phyloP scores from a whole-genome alignment of 148 eudicot species.

The Vaccinium vitisidaea region DNA sequence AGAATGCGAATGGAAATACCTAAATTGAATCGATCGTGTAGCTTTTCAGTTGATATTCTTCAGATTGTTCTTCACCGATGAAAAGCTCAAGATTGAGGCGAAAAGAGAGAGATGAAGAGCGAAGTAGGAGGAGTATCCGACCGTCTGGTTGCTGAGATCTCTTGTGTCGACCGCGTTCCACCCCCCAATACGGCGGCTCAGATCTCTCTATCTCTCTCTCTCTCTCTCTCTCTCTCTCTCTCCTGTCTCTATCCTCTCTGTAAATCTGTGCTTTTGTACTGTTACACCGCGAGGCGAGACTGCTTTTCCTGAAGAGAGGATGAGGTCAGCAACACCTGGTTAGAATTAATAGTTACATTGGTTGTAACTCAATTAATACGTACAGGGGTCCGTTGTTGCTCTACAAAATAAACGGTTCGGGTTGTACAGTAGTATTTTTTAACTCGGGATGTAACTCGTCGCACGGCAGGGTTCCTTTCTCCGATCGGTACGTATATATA shows the following conservation, averaged over 20 bases:
- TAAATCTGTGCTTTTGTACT: background rate
- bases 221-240: background rate
- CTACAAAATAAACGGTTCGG: too few species aligned
- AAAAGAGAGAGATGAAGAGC: background rate
- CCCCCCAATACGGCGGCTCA: background rate
- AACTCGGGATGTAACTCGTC: too few species aligned
- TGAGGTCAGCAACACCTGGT: background rate
- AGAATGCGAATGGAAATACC: background rate
- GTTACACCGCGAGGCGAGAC: background rate
- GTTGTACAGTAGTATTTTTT: too few species aligned
- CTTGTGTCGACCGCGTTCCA: background rate
- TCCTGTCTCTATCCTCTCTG: background rate
- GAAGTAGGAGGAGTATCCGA: too few species aligned
- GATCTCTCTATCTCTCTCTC: background rate
- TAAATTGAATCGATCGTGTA: slow-evolving; percentile 7
- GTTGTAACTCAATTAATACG: too few species aligned
- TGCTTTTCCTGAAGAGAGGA: background rate
- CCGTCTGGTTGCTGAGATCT: background rate
- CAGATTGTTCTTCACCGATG: background rate
- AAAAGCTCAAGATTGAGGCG: background rate
- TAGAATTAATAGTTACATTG: too few species aligned
- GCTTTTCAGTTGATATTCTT: background rate
- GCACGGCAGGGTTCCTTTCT: too few species aligned
- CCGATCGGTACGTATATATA: too few species aligned
- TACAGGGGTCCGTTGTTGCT: too few species aligned